Evolutionary conservation across 176 grass and related monocot species (phyloP).

Genomic region (Oryza brachyantha): DNA sequence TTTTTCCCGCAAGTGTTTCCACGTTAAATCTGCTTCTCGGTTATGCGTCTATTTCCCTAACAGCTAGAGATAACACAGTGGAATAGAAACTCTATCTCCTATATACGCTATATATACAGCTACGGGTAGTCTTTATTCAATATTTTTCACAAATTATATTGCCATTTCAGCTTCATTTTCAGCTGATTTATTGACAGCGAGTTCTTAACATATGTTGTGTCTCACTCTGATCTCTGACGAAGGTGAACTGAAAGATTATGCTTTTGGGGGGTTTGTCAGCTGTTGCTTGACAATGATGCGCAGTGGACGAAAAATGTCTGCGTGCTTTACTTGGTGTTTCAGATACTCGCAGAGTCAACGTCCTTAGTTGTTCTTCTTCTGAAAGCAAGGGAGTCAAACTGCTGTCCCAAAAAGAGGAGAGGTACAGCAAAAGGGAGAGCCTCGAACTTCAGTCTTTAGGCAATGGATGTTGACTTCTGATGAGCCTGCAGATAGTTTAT

Average conservation of each 20-base stretch:
- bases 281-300: constrained; percentile 11
- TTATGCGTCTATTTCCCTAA: too few species aligned
- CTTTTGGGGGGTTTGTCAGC: constrained; percentile 11
- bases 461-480: constrained; percentile 13
- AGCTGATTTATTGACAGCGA: neutral
- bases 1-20: too few species aligned
- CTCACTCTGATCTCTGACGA: neutral
- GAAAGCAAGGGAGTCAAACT: constrained; percentile 9
- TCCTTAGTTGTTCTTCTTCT: neutral
- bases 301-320: constrained; percentile 14
- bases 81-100: too few species aligned
- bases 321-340: constrained; percentile 31
- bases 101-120: too few species aligned
- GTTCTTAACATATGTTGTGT: neutral
- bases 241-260: neutral
- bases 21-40: too few species aligned
- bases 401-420: neutral
- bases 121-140: too few species aligned
- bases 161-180: neutral
- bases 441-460: neutral
- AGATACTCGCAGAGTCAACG: constrained; percentile 10
- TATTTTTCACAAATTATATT: too few species aligned
- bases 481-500: neutral
- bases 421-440: neutral
- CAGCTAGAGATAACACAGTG: too few species aligned